These are phyloP conservation scores for Phalaenopsis aphrodite DNA, from an alignment of 106 monocot species.

Conservation along the genomic window DNA sequence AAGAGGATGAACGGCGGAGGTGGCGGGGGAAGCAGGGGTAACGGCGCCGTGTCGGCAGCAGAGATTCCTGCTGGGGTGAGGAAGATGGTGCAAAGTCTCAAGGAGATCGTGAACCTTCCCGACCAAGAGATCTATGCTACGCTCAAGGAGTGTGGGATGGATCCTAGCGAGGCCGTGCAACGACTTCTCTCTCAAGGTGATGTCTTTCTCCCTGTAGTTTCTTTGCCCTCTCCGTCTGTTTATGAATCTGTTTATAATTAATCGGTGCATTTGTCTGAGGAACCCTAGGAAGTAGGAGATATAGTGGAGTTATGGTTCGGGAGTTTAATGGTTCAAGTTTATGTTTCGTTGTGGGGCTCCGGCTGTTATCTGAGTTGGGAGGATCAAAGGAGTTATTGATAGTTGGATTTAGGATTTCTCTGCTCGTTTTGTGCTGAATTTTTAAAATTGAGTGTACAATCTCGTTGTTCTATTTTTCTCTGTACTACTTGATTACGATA, in stretches of 20 bases:
- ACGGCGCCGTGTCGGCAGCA: slow-evolving; percentile 2
- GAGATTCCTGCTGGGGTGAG: slow-evolving; percentile 17
- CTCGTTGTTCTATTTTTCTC: neutral
- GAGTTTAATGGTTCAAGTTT: neutral
- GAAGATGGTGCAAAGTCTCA: slow-evolving; percentile 20
- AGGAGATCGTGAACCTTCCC: slow-evolving; percentile 20
- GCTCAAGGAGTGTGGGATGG: slow-evolving; percentile 25
- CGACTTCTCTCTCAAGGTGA: slow-evolving; percentile 20
- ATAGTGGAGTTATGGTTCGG: neutral
- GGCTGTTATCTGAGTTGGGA: neutral
- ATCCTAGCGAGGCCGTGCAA: slow-evolving; percentile 21
- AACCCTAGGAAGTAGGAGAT: neutral
- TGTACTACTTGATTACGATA: neutral
- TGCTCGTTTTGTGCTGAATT: neutral
- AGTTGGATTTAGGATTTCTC: neutral
- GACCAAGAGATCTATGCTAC: slow-evolving; percentile 20
- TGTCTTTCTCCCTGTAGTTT: neutral
- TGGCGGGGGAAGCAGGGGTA: neutral
- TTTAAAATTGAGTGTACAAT: neutral
- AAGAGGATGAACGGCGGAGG: neutral
- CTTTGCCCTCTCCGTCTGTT: neutral
- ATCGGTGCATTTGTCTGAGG: neutral
- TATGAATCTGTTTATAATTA: neutral
- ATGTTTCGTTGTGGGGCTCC: neutral
- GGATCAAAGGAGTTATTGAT: neutral